Conservation (phyloP, 164 flowering plant genomes). For the Saururus chinensis region DNA sequence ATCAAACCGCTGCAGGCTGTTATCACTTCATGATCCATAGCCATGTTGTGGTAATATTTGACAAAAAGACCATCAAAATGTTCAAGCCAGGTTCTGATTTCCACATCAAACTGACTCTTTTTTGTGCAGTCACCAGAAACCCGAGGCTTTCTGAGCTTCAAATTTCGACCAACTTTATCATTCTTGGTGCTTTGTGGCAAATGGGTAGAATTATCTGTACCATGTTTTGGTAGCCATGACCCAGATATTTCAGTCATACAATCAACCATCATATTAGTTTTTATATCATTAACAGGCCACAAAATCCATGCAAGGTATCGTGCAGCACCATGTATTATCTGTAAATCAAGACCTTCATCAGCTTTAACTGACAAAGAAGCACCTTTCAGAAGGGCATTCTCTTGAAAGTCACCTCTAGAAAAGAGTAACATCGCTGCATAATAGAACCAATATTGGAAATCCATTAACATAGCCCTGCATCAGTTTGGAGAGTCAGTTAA, state of each 20-base stretch:
- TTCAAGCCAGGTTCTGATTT: conserved; percentile 33
- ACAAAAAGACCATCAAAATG: conserved; percentile 27
- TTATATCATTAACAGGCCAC: conserved; percentile 31
- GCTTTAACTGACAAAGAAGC: conserved; percentile 3
- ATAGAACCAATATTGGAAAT: conserved; percentile 68
- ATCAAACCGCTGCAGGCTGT: conserved; percentile 1
- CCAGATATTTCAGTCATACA: conserved; percentile 28
- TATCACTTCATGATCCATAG: background rate
- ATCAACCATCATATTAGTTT: conserved; percentile 26
- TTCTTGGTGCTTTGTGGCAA: conserved; percentile 10
- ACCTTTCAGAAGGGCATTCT: conserved; percentile 10
- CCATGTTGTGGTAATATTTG: conserved; percentile 6
- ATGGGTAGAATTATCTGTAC: conserved; percentile 1
- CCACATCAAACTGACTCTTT: conserved; percentile 11
- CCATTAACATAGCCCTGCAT: conserved; percentile 62
- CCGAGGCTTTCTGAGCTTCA: conserved; percentile 34
- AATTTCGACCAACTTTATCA: conserved; percentile 10
- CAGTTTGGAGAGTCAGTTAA: too few relatives aligned
- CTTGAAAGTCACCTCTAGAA: conserved; percentile 13
- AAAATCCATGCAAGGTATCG: conserved; percentile 61
- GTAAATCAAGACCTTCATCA: conserved; percentile 11
- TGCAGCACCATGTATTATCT: conserved; percentile 29
- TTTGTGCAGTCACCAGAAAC: conserved; percentile 5
- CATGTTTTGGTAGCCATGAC: conserved; percentile 28
- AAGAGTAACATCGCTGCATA: conserved; percentile 51